Base-by-base conservation (phyloP, 2,329 filamentous ascomycete genomes). In the Alternaria solani region DNA sequence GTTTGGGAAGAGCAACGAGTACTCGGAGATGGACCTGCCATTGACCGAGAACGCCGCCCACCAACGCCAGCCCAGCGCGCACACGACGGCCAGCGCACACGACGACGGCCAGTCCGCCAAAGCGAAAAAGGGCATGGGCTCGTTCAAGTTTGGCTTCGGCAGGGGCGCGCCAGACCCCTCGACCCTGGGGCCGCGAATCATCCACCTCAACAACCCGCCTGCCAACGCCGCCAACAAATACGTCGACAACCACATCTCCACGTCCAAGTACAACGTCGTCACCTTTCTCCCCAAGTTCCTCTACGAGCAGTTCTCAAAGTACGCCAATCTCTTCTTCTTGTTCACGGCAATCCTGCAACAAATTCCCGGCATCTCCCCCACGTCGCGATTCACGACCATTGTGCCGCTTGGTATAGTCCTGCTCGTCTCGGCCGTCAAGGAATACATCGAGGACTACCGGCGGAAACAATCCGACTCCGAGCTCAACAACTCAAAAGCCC, bases 281-380 rank as follows among this genome's bases (percentile, higher is more conserved):
- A 97, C 93, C 20, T 99, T 99, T 79, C 77, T 98, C 18, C 95
- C 95, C 51, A 99, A 99, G 80, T 99, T 99, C 81, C 84, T 99
- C 57, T 93, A 94, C 78, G 95, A 99, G 79, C 95, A 99, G 78
- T 99, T 99, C 81, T 97, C 94, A 63, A 99, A 97, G 84, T 97
- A 97, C 80, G 95, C 95, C 83, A 99, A 99, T 81, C 81, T 99
- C 75, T 99, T 99, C 84, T 99, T 99, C 91, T 87, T 99, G 77
- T 98, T 99, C 80, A 99, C 95, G 38, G 94, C 95, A 16, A 89
- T 88, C 41, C 83, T 99, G 46, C 95, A 99, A 82, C 95, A 99
- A 79, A 97, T 99, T 63, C 95, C 95, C 23, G 90, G 91, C 67
- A 90, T 99, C 63, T 97, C 94, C 34, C 95, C 96, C 7, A 99